phyloP scores from a whole-genome alignment of 2,329 filamentous ascomycete genomes.

The Didymella arachidicola region DNA sequence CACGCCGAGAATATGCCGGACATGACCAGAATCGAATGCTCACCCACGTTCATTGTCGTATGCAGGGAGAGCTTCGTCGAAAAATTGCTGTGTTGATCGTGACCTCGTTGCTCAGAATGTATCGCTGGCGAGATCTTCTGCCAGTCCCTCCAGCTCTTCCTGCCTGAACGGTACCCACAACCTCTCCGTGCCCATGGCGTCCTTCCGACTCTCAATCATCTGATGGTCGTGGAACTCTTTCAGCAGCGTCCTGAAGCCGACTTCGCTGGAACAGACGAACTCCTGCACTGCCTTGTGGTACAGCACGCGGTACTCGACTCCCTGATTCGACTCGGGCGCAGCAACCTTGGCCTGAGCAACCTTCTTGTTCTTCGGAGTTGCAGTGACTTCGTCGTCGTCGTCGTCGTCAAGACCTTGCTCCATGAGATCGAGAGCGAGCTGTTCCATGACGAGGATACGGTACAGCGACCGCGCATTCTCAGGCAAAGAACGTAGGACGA shows the following conservation, averaged over 20 bases:
- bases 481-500: slow-evolving; percentile 87
- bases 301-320: slow-evolving; percentile 87
- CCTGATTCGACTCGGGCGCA: slow-evolving; percentile 56
- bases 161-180: slow-evolving; percentile 84
- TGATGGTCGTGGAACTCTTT: slow-evolving; percentile 99
- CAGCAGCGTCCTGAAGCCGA: slow-evolving; percentile 90
- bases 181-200: slow-evolving; percentile 83
- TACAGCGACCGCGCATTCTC: slow-evolving; percentile 93
- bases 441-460: slow-evolving; percentile 81
- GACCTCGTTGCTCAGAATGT: slow-evolving; percentile 30
- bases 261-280: slow-evolving; percentile 95
- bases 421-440: slow-evolving; percentile 71
- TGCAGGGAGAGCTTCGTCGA: neutral
- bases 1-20: neutral
- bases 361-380: slow-evolving; percentile 35
- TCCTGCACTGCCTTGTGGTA: slow-evolving; percentile 97
- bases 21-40: neutral
- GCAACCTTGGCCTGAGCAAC: slow-evolving; percentile 34
- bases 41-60: neutral
- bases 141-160: slow-evolving; percentile 87
- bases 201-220: slow-evolving; percentile 90
- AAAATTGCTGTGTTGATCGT: neutral
- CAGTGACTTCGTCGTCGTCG: slow-evolving; percentile 34
- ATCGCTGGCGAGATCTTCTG: slow-evolving; percentile 73
- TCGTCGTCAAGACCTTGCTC: slow-evolving; percentile 48